Percentiles rank a stretch among this genome's conserved stretches.
phyloP scores from a whole-genome alignment of 345 rosid genomes.

The Syzygium grande region DNA sequence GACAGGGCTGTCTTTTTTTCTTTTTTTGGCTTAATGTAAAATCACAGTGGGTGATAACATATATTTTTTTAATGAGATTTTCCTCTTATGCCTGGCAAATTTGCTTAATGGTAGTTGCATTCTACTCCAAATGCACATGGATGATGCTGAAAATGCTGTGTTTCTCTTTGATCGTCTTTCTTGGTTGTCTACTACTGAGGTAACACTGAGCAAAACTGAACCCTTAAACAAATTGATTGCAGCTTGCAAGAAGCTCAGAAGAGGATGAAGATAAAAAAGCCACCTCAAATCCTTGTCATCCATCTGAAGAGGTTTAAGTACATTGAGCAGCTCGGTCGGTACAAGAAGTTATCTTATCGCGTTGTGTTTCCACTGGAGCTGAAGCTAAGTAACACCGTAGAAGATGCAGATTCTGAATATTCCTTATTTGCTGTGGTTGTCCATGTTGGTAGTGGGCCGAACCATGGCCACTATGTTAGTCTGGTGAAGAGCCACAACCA shows the following conservation, averaged over 20 bases:
- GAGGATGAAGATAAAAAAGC: conserved; percentile 99
- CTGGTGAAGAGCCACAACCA: conserved; percentile 99
- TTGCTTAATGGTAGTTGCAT: background rate
- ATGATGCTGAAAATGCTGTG: background rate
- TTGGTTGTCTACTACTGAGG: background rate
- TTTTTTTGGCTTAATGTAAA: background rate
- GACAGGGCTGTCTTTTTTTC: background rate
- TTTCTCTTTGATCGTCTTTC: background rate
- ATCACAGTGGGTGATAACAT: background rate
- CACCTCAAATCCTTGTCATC: conserved; percentile 85
- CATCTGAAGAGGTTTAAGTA: conserved; percentile 95
- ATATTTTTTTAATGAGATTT: background rate
- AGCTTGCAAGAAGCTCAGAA: conserved; percentile 99
- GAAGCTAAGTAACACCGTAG: conserved; percentile 90
- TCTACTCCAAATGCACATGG: background rate
- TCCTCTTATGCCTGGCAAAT: background rate
- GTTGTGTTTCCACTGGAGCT: conserved; percentile 94
- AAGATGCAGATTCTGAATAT: conserved; percentile 83
- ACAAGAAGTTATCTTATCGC: conserved; percentile 91
- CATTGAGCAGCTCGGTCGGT: conserved; percentile 90
- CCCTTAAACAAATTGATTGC: conserved; percentile 12
- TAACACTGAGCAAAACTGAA: background rate
- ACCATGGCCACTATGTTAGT: conserved; percentile 95
- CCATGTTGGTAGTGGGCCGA: conserved; percentile 97
- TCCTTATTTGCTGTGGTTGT: conserved; percentile 97